A percentile compares a stretch with the other conserved stretches of the same genome.
Conservation (phyloP, 805 yeast species). For the Barnettozyma pratensis region DNA sequence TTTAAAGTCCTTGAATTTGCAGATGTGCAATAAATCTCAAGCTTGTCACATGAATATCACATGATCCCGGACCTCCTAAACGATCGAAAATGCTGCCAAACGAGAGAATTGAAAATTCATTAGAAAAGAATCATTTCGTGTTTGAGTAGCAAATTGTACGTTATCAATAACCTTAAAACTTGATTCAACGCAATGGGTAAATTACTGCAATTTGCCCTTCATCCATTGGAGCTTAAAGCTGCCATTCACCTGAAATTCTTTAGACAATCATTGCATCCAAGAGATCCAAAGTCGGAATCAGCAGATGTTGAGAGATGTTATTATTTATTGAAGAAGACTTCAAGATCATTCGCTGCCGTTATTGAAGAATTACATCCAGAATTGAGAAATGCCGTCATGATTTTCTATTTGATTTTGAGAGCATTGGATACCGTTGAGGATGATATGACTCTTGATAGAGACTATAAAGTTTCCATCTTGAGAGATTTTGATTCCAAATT, state of each 20-base stretch:
- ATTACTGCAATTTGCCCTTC: slow-evolving; percentile 49
- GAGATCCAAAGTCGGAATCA: slow-evolving; percentile 30
- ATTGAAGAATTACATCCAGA: slow-evolving; percentile 90
- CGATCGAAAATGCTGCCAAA: background rate
- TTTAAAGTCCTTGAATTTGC: too few relatives aligned
- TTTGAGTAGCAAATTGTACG: too few relatives aligned
- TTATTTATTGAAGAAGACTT: slow-evolving; percentile 59
- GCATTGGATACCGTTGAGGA: slow-evolving; percentile 96
- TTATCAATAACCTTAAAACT: too few relatives aligned
- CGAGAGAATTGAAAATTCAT: background rate
- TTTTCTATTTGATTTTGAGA: slow-evolving; percentile 80
- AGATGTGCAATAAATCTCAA: too few relatives aligned
- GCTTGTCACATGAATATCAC: background rate
- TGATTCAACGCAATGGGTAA: slow-evolving; percentile 46
- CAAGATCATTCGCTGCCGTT: slow-evolving; percentile 93
- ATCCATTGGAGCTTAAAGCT: slow-evolving; percentile 69
- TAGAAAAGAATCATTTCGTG: background rate
- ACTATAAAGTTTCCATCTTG: slow-evolving; percentile 68
- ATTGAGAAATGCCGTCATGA: slow-evolving; percentile 70
- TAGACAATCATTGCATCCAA: slow-evolving; percentile 35
- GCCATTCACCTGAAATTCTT: slow-evolving; percentile 53
- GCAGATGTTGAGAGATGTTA: slow-evolving; percentile 59
- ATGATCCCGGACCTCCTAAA: background rate
- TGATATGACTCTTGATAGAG: slow-evolving; percentile 80
- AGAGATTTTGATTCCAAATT: slow-evolving; percentile 64